Conservation (phyloP, 495 filamentous ascomycete genomes). For the Penicillium silybi region DNA sequence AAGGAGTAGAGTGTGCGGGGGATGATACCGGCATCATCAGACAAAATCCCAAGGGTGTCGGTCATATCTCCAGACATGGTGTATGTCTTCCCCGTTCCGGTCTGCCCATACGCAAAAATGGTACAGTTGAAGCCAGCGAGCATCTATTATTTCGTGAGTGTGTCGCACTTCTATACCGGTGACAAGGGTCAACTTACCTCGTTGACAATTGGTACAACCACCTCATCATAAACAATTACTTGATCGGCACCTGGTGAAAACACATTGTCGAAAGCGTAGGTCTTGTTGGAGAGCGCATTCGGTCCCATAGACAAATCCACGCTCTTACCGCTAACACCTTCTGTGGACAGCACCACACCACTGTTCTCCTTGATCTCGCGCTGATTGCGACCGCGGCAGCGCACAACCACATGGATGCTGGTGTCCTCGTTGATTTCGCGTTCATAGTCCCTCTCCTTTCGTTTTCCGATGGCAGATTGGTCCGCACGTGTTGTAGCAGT, state of each 20-base stretch:
- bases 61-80: slow-evolving; percentile 99
- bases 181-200: slow-evolving; percentile 59
- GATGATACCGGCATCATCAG: slow-evolving; percentile 91
- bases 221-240: slow-evolving; percentile 86
- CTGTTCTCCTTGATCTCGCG: slow-evolving; percentile 91
- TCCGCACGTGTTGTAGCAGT: slow-evolving; percentile 40
- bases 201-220: slow-evolving; percentile 84
- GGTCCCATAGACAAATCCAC: slow-evolving; percentile 91
- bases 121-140: slow-evolving; percentile 96
- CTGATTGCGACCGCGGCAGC: slow-evolving; percentile 88
- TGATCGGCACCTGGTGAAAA: slow-evolving; percentile 96
- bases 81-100: slow-evolving; percentile 97
- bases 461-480: slow-evolving; percentile 53
- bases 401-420: slow-evolving; percentile 95
- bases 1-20: slow-evolving; percentile 82
- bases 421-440: slow-evolving; percentile 72
- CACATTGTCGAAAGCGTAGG: slow-evolving; percentile 94
- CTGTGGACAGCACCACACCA: slow-evolving; percentile 81
- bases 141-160: slow-evolving; percentile 57
- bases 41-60: slow-evolving; percentile 75
- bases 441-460: slow-evolving; percentile 82
- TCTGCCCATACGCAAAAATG: slow-evolving; percentile 97
- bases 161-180: not conserved
- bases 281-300: slow-evolving; percentile 88
- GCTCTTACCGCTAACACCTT: slow-evolving; percentile 76